Evolutionary conservation across 2,329 filamentous ascomycete genomes (phyloP), one percentile per base, ranked within the genome.

Genomic region (Aureobasidium sp.): DNA sequence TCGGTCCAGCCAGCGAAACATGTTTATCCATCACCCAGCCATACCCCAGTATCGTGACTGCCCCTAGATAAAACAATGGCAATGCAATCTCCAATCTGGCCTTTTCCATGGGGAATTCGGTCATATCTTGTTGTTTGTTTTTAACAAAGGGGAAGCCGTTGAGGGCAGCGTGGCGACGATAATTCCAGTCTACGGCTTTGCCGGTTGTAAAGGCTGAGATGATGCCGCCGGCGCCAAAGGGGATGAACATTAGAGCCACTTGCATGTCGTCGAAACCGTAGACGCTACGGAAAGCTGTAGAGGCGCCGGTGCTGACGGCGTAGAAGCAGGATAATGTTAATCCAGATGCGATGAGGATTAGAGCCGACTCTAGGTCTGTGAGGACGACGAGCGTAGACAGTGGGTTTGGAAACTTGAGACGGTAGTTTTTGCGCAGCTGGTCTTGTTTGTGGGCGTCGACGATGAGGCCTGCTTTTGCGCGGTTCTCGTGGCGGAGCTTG

Each of bases 151-250:
- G 70, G 15, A 76, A 68, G 2, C 71, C 70, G 15, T 72, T 56
- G 14, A 67, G 56, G 31, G 66, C 68, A 3, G 74, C 74, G 9
- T 75, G 68, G 7, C 74, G 70, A 5, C 70, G 68, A 65, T 77
- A 80, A 47, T 79, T 78, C 68, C 71, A 75, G 63, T 80, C 78
- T 3, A 79, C 64, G 9, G 78, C 64, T n/a, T 70, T 69, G 2
- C 75, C 75, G 22, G 73, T 77, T 11, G 74, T 66, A 56, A 76
- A 69, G 1, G 73, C 73, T 7, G 76, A 73, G 9, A 77, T 61
- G n/a, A 76, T 68, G 15, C 73, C 72, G 14, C 76, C 76, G 2
- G 73, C 66, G 1, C 76, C 77, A 8, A 76, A 73, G 1, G 78
- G 76, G 4, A 80, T 71, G 62, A 77, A 79, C 59, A 73, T 74